These are phyloP conservation scores for Tolypocladium tundrense DNA, from an alignment of 2,329 filamentous ascomycete species.

Conservation along the genomic window DNA sequence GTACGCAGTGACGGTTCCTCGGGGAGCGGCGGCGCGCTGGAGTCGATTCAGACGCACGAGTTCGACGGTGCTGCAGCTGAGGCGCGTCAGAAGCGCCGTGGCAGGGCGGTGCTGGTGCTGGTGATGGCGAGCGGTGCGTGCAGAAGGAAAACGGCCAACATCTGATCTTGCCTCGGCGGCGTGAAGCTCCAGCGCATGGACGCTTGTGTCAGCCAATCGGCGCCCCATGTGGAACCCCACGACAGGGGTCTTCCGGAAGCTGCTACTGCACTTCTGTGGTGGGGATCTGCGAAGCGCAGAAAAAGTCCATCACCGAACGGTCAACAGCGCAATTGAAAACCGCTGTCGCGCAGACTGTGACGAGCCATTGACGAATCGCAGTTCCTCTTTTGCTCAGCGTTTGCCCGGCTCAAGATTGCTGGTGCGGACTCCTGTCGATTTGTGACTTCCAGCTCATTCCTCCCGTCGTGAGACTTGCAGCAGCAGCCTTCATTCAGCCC, in stretches of 20 bases:
- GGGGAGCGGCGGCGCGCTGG: neutral
- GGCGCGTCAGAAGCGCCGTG: neutral
- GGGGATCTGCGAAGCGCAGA: slow-evolving; percentile 2
- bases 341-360: neutral
- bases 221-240: slow-evolving; percentile 8
- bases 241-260: slow-evolving; percentile 2
- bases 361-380: neutral
- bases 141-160: neutral
- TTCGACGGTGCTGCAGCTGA: neutral
- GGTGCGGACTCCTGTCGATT: neutral
- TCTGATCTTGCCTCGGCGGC: neutral
- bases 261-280: neutral
- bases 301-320: slow-evolving; percentile 6
- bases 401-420: too few relatives aligned
- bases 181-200: neutral
- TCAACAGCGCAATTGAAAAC: neutral
- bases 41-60: neutral
- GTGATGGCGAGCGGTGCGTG: neutral
- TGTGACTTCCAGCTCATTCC: too few relatives aligned
- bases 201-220: slow-evolving; percentile 14
- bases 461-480: neutral
- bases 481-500: neutral
- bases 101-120: neutral
- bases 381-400: neutral
- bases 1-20: neutral